Conservation (phyloP, 768 basidiomycete species). For the Trichaptum fuscoviolaceum region DNA sequence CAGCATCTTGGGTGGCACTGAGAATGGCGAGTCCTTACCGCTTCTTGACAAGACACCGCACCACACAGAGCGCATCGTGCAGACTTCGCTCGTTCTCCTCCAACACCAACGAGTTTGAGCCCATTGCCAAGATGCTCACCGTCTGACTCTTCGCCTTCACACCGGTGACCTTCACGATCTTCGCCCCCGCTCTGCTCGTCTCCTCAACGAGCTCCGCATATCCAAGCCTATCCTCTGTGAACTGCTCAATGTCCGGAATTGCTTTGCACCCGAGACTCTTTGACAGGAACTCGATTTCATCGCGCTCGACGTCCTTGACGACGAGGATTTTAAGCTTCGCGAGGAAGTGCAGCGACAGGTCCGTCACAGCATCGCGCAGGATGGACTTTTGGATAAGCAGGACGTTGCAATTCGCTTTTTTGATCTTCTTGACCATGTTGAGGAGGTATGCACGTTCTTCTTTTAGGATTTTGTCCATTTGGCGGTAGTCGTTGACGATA, state of each 20-base stretch:
- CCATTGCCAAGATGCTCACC: conserved; percentile 93
- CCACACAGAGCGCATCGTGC: conserved; percentile 98
- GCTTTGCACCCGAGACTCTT: conserved; percentile 95
- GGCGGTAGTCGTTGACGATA: conserved; percentile 97
- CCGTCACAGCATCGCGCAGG: conserved; percentile 97
- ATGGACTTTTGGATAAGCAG: conserved; percentile 99
- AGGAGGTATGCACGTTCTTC: conserved; percentile 97
- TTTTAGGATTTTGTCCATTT: conserved; percentile 99
- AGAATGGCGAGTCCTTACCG: conserved; percentile 46
- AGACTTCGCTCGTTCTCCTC: conserved; percentile 97
- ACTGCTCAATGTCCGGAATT: conserved; percentile 94
- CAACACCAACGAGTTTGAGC: conserved; percentile 85
- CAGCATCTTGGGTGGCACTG: background rate
- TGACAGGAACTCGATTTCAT: conserved; percentile 96
- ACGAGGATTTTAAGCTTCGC: conserved; percentile 95
- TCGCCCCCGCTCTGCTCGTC: conserved; percentile 70
- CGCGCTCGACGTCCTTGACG: conserved; percentile 96
- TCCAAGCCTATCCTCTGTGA: conserved; percentile 96
- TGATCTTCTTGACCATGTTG: conserved; percentile 98
- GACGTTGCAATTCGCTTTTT: conserved; percentile 99
- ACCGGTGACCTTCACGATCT: conserved; percentile 92
- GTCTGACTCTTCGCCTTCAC: conserved; percentile 93
- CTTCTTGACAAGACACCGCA: conserved; percentile 97
- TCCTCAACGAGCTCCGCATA: conserved; percentile 96
- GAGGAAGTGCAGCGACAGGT: conserved; percentile 94